Conservation (phyloP, 345 rosid genomes). For the Bruguiera gymnorhiza region DNA sequence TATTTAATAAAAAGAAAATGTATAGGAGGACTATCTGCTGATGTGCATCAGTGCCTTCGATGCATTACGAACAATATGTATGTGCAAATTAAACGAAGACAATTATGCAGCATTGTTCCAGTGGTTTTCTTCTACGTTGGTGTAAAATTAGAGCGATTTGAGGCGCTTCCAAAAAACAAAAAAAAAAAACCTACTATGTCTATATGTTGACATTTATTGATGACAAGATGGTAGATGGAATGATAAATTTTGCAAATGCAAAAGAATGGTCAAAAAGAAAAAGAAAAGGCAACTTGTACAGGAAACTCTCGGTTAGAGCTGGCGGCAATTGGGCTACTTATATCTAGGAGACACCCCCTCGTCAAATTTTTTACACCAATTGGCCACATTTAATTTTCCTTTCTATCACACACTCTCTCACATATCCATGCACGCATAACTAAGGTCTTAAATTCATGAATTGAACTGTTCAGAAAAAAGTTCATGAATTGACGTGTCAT, state of each 20-base stretch:
- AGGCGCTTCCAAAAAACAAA: no score
- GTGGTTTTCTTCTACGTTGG: no score
- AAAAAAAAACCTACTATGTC: no score
- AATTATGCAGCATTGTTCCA: not conserved
- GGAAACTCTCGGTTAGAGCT: not conserved
- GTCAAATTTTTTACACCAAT: no score
- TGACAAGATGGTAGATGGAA: not conserved
- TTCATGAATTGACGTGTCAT: not conserved
- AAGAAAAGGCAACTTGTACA: no score
- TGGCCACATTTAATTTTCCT: not conserved
- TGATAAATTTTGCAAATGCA: not conserved
- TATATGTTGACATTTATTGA: no score
- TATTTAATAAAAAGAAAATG: not conserved
- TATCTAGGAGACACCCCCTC: not conserved
- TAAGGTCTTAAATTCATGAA: slow-evolving; percentile 7
- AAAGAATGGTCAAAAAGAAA: no score
- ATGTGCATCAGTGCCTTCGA: no score
- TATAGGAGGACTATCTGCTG: no score
- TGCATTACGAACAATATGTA: no score
- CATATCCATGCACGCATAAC: not conserved
- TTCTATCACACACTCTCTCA: not conserved
- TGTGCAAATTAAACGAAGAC: not conserved
- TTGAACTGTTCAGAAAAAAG: not conserved
- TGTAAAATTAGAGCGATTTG: no score
- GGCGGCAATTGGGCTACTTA: not conserved